These are phyloP conservation scores for Diaporthe citriasiana DNA, from an alignment of 2,329 filamentous ascomycete species.

Conservation along the genomic window DNA sequence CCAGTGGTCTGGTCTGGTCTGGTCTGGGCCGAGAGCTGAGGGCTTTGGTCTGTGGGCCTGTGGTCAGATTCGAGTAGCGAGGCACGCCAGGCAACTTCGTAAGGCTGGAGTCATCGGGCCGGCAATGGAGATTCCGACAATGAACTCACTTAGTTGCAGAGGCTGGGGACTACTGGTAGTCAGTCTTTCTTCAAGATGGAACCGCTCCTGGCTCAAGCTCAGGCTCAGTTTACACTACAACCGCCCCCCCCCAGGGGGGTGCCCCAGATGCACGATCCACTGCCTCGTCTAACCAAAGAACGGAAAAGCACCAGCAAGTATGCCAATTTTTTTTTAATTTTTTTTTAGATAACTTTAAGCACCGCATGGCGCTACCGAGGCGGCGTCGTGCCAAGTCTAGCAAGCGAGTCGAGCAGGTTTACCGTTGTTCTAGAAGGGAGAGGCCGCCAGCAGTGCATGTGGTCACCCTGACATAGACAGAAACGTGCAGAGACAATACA, in stretches of 20 bases:
- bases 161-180: background rate
- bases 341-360: no score
- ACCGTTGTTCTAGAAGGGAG: slow-evolving; percentile 10
- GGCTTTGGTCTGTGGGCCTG: slow-evolving; percentile 1
- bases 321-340: slow-evolving; percentile 16
- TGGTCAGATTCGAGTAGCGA: background rate
- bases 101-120: slow-evolving; percentile 15
- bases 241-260: background rate
- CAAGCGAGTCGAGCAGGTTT: background rate
- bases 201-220: background rate
- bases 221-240: background rate
- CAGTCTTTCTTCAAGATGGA: background rate
- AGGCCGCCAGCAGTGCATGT: slow-evolving; percentile 10
- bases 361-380: slow-evolving; percentile 16
- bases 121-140: slow-evolving; percentile 9
- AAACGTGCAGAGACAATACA: background rate
- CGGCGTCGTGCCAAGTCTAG: background rate
- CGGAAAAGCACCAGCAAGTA: background rate
- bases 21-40: slow-evolving; percentile 10
- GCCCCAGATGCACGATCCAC: background rate
- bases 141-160: background rate
- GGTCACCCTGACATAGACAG: background rate
- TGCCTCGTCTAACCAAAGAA: background rate
- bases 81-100: slow-evolving; percentile 6
- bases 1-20: background rate